Base-by-base conservation (phyloP, 2,329 filamentous ascomycete species). In the Ceratocystis lukuohia region DNA sequence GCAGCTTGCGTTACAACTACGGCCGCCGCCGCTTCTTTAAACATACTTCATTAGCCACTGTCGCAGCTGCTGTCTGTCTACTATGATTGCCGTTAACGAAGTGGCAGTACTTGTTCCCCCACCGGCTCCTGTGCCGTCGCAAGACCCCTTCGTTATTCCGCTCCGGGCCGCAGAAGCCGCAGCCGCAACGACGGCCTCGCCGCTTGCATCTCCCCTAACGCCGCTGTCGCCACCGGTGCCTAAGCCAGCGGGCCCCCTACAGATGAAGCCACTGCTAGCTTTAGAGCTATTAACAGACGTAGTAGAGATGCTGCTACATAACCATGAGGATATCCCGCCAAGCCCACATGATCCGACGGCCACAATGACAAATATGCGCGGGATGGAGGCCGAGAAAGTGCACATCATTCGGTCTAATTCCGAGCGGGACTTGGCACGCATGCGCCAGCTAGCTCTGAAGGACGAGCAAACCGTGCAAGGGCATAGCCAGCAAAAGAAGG, bases 291-390 rank as follows among this genome's bases (percentile, higher is more conserved):
- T 97, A n/a, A 86, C 86, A 70, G 80, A 84, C 48, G 84, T 84
- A 67, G 79, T 91, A 68, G 88, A 91, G 71, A 80, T 84, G 3
- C 80, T 94, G 64, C 87, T 91, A 33, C 82, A 82, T 69, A 79
- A 87, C 67, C 89, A 88, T 1, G 88, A 89, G 72, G 89, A 96
- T 72, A 80, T 94, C 12, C 89, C 89, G 25, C 88, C 88, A 17
- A 94, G 87, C n/a, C 89, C 88, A 4, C 82, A 86, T 1, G 81
- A 80, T 65, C 81, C 80, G 28, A 83, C 84, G 0, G 81, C 80
- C 1, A 82, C 85, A n/a, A 85, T 87, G 25, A 85, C 85, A 20
- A 79, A 85, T 72, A 84, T 87, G 82, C 80, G 79, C 69, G 82
- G 79, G 37, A 82, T 87, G 78, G 81, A 84, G 71, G 79, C 78